phyloP scores from a whole-genome alignment of 2,329 filamentous ascomycete genomes.

The Talaromyces sp. region DNA sequence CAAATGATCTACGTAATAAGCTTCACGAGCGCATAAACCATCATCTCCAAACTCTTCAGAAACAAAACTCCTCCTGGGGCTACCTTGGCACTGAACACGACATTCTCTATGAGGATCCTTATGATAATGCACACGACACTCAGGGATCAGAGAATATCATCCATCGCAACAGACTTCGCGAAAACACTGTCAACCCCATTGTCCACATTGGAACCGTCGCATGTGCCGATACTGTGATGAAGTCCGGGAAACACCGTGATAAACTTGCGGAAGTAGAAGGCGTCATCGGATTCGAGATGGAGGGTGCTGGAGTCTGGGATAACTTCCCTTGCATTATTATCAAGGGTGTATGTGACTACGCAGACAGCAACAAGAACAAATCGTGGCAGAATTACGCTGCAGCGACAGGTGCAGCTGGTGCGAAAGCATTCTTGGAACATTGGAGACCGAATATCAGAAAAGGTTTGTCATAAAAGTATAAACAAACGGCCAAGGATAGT shows the following conservation, averaged over 20 bases:
- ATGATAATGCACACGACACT: no score
- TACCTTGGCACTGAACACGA: background rate
- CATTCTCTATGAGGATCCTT: background rate
- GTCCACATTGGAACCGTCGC: conserved; percentile 1
- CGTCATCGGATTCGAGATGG: conserved; percentile 23
- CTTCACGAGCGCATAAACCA: background rate
- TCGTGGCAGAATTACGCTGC: background rate
- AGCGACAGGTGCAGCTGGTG: background rate
- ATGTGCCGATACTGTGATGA: conserved; percentile 2
- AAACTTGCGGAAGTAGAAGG: background rate
- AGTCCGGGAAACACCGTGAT: conserved; percentile 4
- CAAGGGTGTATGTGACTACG: conserved; percentile 2
- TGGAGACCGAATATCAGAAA: background rate
- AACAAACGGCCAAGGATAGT: no score
- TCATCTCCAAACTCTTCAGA: background rate
- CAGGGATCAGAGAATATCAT: background rate
- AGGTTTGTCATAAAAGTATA: no score
- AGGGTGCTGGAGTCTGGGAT: conserved; percentile 21
- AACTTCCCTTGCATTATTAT: conserved; percentile 1
- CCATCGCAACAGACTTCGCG: background rate
- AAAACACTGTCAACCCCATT: background rate
- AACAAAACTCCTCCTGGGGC: background rate
- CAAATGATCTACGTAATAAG: background rate
- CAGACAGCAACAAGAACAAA: conserved; percentile 2
- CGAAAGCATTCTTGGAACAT: background rate